Conservation (phyloP, 2,329 filamentous ascomycete genomes). For the Neurospora crassa region DNA sequence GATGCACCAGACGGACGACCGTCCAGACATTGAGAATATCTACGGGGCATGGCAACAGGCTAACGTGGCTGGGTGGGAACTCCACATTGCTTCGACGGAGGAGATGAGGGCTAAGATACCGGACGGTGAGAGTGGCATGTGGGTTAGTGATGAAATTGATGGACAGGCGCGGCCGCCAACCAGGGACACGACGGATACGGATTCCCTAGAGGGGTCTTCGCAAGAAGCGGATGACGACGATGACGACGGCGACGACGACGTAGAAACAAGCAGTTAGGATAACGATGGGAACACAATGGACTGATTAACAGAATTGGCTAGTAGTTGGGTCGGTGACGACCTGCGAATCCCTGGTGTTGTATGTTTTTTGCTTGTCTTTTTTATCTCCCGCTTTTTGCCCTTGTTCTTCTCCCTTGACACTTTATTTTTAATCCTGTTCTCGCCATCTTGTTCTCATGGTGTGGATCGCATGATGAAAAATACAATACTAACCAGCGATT, state of each 20-base stretch:
- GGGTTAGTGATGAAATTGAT: neutral
- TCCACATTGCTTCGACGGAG: neutral
- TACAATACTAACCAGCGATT: neutral
- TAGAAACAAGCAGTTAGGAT: too few relatives aligned
- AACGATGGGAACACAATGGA: too few relatives aligned
- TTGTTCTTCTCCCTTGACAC: neutral
- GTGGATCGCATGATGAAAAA: neutral
- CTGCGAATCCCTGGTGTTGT: neutral
- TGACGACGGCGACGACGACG: too few relatives aligned
- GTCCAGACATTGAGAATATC: neutral
- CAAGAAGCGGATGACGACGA: too few relatives aligned
- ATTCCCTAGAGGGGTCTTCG: too few relatives aligned
- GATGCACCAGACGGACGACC: fast-evolving
- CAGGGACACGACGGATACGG: too few relatives aligned
- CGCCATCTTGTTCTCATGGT: neutral
- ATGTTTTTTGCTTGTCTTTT: neutral
- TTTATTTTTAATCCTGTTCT: neutral
- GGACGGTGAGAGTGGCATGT: neutral
- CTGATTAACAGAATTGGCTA: neutral
- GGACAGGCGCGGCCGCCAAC: too few relatives aligned
- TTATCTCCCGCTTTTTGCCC: neutral
- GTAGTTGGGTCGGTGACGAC: neutral
- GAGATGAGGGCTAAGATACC: neutral
- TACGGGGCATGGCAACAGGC: neutral
- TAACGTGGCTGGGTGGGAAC: neutral